Evolutionary conservation across 1,284 basidiomycete genomes (phyloP).

Genomic region (Fistulinella cinereoalba): DNA sequence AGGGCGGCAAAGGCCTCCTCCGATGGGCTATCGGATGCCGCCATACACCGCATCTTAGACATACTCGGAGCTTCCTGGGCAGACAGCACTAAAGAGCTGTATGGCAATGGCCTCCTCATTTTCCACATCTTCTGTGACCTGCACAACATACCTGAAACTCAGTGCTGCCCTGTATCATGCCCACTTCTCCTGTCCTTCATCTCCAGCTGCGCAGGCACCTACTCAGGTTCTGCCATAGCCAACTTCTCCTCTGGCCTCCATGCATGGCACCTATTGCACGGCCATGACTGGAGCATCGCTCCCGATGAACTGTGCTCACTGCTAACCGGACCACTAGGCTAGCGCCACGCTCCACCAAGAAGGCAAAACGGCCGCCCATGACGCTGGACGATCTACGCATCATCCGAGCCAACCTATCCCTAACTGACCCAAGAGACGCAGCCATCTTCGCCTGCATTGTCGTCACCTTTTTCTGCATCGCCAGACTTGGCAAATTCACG

Average conservation of each 20-base stretch:
- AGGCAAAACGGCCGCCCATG: neutral
- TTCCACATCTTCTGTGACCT: slow-evolving; percentile 14
- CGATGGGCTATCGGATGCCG: too few relatives aligned
- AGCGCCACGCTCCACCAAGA: neutral
- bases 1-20: too few relatives aligned
- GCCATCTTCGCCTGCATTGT: neutral
- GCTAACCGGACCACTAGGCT: neutral
- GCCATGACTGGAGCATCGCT: neutral
- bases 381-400: neutral
- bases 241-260: neutral
- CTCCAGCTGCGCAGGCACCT: neutral
- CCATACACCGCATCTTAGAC: slow-evolving; percentile 11
- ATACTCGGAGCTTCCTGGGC: slow-evolving; percentile 20
- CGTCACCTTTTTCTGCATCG: neutral
- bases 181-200: neutral
- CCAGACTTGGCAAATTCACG: neutral
- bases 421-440: neutral
- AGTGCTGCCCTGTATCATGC: neutral
- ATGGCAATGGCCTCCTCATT: slow-evolving; percentile 29
- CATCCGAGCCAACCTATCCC: neutral
- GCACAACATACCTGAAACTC: neutral
- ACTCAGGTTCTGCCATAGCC: neutral
- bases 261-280: neutral
- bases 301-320: neutral
- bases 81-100: slow-evolving; percentile 17